A percentile compares a stretch with the other conserved stretches of the same genome.
phyloP scores from a whole-genome alignment of 2,329 filamentous ascomycete genomes.

The Exophiala lecanii-corni region DNA sequence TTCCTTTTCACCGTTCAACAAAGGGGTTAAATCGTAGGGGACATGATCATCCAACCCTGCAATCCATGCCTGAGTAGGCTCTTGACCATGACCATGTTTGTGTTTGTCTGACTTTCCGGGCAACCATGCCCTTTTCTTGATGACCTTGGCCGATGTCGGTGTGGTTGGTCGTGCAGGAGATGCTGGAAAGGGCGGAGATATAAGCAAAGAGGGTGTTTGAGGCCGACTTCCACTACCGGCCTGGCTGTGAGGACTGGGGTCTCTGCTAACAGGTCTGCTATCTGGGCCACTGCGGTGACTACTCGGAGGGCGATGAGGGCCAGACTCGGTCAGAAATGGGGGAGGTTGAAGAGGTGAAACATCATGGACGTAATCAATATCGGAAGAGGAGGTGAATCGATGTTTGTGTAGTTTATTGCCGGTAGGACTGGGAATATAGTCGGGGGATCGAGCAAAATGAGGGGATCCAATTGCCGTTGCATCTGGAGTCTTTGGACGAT shows the following conservation, averaged over 20 bases:
- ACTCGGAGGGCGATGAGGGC: constrained; percentile 36
- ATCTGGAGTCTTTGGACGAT: constrained; percentile 2
- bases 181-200: constrained; percentile 7
- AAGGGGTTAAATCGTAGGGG: constrained; percentile 49
- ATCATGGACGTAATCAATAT: constrained; percentile 14
- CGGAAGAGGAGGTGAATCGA: constrained; percentile 14
- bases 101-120: constrained; percentile 33
- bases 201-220: constrained; percentile 22
- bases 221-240: constrained; percentile 25
- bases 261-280: constrained; percentile 31
- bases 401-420: constrained; percentile 20
- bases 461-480: neutral
- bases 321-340: constrained; percentile 34
- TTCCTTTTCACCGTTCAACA: constrained; percentile 51
- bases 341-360: constrained; percentile 34
- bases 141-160: constrained; percentile 16
- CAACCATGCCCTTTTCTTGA: constrained; percentile 43
- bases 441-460: constrained; percentile 8
- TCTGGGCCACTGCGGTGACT: constrained; percentile 32
- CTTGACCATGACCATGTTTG: constrained; percentile 32
- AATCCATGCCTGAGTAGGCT: constrained; percentile 50
- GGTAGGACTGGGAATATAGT: constrained; percentile 1
- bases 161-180: constrained; percentile 18
- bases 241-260: constrained; percentile 15
- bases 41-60: constrained; percentile 54